A percentile compares a stretch with the other conserved stretches of the same genome.
Conservation (phyloP, 2,329 filamentous ascomycete genomes). For the Fusarium musae region DNA sequence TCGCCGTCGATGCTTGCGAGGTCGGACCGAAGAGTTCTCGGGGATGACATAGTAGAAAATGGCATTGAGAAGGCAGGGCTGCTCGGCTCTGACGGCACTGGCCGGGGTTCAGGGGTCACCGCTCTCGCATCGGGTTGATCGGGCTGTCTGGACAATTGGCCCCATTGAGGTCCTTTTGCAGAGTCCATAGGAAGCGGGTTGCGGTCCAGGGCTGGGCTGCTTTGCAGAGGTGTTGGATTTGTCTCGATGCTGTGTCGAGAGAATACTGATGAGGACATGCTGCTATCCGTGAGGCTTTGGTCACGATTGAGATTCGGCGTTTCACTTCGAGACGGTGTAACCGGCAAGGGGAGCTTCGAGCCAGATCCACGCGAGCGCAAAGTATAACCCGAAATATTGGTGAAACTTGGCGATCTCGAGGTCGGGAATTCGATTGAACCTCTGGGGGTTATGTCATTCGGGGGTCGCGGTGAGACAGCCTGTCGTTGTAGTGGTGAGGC, state of each 20-base stretch:
- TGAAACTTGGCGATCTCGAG: conserved; percentile 43
- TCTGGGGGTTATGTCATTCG: conserved; percentile 7
- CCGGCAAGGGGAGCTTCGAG: conserved; percentile 53
- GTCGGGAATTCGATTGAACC: conserved; percentile 25
- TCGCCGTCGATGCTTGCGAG: conserved; percentile 34
- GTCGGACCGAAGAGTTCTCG: conserved; percentile 39
- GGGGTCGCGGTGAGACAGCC: conserved; percentile 15
- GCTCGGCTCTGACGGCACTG: conserved; percentile 22
- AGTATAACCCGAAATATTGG: conserved; percentile 42
- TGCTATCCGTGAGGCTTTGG: conserved; percentile 56
- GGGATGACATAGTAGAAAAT: conserved; percentile 49
- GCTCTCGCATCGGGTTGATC: conserved; percentile 2
- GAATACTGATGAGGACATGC: conserved; percentile 56
- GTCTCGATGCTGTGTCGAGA: conserved; percentile 52
- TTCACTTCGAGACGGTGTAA: conserved; percentile 51
- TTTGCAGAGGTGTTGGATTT: conserved; percentile 46
- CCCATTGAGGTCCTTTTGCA: conserved; percentile 38
- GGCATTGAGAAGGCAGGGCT: conserved; percentile 44
- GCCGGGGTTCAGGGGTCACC: conserved; percentile 28
- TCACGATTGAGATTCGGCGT: conserved; percentile 52
- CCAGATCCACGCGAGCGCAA: conserved; percentile 51
- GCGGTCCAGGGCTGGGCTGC: conserved; percentile 46
- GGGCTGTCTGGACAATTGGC: conserved; percentile 34
- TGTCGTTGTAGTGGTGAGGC: conserved; percentile 19
- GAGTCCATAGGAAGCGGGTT: conserved; percentile 19